Base-by-base conservation (phyloP, 192 early-diverging fungal genomes). In the Backusella australiensis region DNA sequence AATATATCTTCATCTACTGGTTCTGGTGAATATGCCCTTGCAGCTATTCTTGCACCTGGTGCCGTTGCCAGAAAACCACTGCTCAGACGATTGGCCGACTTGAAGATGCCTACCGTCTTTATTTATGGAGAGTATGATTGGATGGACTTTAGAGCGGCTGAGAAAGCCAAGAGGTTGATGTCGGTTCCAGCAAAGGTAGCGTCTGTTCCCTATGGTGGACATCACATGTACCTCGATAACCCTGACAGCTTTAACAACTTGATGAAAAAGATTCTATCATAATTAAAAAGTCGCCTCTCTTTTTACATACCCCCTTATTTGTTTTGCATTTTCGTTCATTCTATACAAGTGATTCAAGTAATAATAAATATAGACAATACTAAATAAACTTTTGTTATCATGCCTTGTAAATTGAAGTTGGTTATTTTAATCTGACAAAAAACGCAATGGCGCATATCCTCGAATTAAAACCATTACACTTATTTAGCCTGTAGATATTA, bases 161-260 rank as follows among this genome's bases (percentile, higher is more conserved):
- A 91, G 46, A 80, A 88, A 53, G 93, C 88, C 21, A 85, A 80
- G n/a, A 81, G 82, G 19, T 80, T 79, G 2, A 93, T 90, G 83
- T 83, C 76, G 0, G 91, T 90, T 6, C 86, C 84, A 5, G 78
- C 83, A 34, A 78, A 78, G 65, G 53, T 88, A 41, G 78, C 85
- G 59, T 74, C 85, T 42, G 82, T 93, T 32, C 53, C 42, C 0
- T n/a, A 59, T 35, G 42, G 46, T 34, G 96, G 94, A 26, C 95
- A 97, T 84, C 94, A 97, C 67, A 80, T 97, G 81, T 94, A 95
- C 67, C 77, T 96, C 42, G 96, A 96, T 77, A 96, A 97, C 76
- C 92, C 94, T 26, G 75, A 73, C 1, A 92, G 80, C 21, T 96
- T 95, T 70, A 92, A 95, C 78, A 73, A 85, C 56, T 63, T 63